Evolutionary conservation across 1,139 yeast genomes (phyloP).

Genomic region (Kluyveromyces sp.): DNA sequence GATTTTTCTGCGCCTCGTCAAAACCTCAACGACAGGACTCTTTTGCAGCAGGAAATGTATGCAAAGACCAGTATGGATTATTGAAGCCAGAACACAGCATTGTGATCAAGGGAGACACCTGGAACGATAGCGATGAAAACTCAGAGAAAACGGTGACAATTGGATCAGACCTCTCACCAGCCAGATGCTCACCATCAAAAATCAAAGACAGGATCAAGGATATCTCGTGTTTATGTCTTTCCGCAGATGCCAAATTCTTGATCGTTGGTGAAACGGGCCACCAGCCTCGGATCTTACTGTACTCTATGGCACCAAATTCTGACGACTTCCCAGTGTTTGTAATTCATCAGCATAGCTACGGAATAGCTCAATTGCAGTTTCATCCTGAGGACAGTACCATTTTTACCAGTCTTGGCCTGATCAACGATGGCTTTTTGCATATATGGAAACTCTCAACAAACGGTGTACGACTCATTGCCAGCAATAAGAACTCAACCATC

Average conservation of each 20-base stretch:
- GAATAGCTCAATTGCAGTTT: slow-evolving; percentile 10
- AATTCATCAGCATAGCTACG: slow-evolving; percentile 10
- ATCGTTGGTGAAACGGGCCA: slow-evolving; percentile 11
- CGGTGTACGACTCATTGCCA: slow-evolving; percentile 8
- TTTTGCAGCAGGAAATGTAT: neutral
- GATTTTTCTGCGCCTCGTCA: slow-evolving; percentile 11
- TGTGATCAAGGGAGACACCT: slow-evolving; percentile 6
- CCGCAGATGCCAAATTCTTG: slow-evolving; percentile 7
- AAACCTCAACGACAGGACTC: slow-evolving; percentile 4
- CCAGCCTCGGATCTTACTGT: slow-evolving; percentile 9
- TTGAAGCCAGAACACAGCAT: slow-evolving; percentile 11
- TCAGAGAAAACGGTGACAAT: slow-evolving; percentile 1
- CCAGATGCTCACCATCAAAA: slow-evolving; percentile 8
- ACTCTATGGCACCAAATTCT: slow-evolving; percentile 10
- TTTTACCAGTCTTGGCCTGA: slow-evolving; percentile 9
- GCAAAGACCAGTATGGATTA: slow-evolving; percentile 7
- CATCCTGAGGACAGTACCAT: slow-evolving; percentile 9
- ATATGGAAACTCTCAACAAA: slow-evolving; percentile 8
- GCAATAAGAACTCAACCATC: slow-evolving; percentile 8
- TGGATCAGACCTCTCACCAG: slow-evolving; percentile 9
- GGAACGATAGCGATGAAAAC: slow-evolving; percentile 8
- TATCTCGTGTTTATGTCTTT: slow-evolving; percentile 10
- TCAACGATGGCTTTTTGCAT: slow-evolving; percentile 11
- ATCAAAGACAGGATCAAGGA: slow-evolving; percentile 10
- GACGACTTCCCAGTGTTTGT: slow-evolving; percentile 10